Base-by-base conservation (phyloP, 202 grass and related monocot genomes). In the Setaria italica region DNA sequence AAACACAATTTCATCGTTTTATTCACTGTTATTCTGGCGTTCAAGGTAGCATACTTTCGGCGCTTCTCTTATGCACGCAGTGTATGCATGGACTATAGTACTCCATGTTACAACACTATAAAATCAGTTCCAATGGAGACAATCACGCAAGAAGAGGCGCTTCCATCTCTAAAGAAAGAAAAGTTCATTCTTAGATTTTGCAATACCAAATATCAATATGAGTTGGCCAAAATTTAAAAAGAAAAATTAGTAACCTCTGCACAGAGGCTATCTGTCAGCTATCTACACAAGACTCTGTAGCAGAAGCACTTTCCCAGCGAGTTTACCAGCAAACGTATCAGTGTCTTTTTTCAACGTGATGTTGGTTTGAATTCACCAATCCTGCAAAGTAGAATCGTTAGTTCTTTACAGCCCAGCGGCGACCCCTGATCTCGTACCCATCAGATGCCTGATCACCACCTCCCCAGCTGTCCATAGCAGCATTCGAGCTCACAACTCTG, bases 351-450 rank as follows among this genome's bases (percentile, higher is more conserved):
- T 1, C 11, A n/a, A 63, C 59, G 32, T 48, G 15, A 16, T 55
- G 50, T 67, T 60, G 42, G 62, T 62, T 83, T 54, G 15, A 83
- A 47, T 75, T 57, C 74, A 84, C 68, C 75, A 62, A n/a, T 84
- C 69, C 69, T 69, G 29, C 19, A n/a, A 57, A 34, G 70, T 56
- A 67, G 69, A 57, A 81, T 50, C 39, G 14, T 85, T 70, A 98
- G 68, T 87, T 90, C 82, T 92, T 94, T 35, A 89, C 85, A 46
- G 89, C 84, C 96, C 96, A 99, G 72, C 96, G 87, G 17, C 66
- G 90, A 39, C 96, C 96, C 74, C 87, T 70, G 55, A 99, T 90
- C 89, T 95, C 84, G 49, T 92, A 99, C 39, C 91, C 86, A 62
- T 93, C 93, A 64, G 85, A 80, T 57, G 86, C 77, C 50, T 88